Base-by-base conservation (phyloP, 495 filamentous ascomycete species). In the Penicillium bovifimosum region DNA sequence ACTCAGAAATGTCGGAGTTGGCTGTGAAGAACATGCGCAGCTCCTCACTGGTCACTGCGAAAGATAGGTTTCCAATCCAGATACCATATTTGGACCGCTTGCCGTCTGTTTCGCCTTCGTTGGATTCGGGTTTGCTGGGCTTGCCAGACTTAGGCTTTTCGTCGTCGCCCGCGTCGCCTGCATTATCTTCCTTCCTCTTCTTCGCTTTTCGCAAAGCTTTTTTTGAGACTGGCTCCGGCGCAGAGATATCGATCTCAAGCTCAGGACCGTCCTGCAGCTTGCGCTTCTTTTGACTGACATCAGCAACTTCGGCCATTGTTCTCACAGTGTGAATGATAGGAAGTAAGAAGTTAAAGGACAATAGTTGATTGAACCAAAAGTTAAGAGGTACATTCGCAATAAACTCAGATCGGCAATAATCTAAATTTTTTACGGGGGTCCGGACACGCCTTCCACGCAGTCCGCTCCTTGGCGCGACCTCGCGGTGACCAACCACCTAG, bases 41-140 rank as follows among this genome's bases (percentile, higher is more conserved):
- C 50, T 88, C 85, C 8, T 76, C 70, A 54, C 86, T 82, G 46
- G 84, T 91, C 28, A 82, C 69, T n/a, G 78, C 79, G 75, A 89
- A 99, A 10, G 83, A 80, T 27, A 99, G 71, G 70, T 99, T 99
- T 54, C 93, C 93, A 55, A 99, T 90, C 93, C 93, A 99, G 47
- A 97, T 79, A 32, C 92, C 88, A 66, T 88, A 80, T 11, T 86
- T 81, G 6, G 88, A 88, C 42, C 88, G 86, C 52, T 85, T 81
- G 56, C 77, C 71, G 14, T 75, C 66, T 34, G 59, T 43, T 9
- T 41, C 31, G 28, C 39, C 24, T 54, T 62, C 54, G 60, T 74
- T n/a, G 64, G 64, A 18, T 63, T 61, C 26, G 53, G 47, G 1
- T 17, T 59, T 58, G 34, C 33, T 48, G 3, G 44, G 14, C 8